These are phyloP conservation scores for Phaeosphaeriaceae sp. DNA, from an alignment of 2,329 filamentous ascomycete species.

Conservation along the genomic window DNA sequence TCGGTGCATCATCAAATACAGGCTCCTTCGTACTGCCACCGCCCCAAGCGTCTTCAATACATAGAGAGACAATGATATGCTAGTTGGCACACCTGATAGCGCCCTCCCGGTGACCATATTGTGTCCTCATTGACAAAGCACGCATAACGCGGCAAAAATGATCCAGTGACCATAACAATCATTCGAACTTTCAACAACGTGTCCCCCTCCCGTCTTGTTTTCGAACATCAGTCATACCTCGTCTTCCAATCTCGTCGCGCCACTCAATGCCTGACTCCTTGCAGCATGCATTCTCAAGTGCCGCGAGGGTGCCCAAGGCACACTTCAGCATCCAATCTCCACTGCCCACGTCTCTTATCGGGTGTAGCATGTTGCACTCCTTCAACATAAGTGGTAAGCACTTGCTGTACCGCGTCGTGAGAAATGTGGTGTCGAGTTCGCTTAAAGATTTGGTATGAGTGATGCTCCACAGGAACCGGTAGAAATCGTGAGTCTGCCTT, in stretches of 20 bases:
- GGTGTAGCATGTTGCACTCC: neutral
- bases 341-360: neutral
- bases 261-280: neutral
- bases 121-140: too few species aligned
- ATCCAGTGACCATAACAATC: too few species aligned
- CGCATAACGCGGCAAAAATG: too few species aligned
- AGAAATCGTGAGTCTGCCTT: constrained; percentile 5
- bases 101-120: too few species aligned
- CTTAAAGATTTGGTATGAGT: neutral
- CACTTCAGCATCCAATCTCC: neutral
- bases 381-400: neutral
- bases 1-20: too few species aligned
- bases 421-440: neutral
- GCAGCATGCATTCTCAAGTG: neutral
- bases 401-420: neutral
- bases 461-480: constrained; percentile 2
- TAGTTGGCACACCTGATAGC: too few species aligned
- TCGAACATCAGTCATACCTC: neutral
- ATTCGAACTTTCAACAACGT: too few species aligned
- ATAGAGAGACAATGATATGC: too few species aligned
- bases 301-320: constrained; percentile 1
- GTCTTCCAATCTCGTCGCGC: neutral
- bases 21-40: too few species aligned
- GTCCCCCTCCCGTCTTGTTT: neutral
- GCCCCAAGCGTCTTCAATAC: too few species aligned